phyloP scores from a whole-genome alignment of 1,139 yeast genomes.

The Yamadazyma conglobata region DNA sequence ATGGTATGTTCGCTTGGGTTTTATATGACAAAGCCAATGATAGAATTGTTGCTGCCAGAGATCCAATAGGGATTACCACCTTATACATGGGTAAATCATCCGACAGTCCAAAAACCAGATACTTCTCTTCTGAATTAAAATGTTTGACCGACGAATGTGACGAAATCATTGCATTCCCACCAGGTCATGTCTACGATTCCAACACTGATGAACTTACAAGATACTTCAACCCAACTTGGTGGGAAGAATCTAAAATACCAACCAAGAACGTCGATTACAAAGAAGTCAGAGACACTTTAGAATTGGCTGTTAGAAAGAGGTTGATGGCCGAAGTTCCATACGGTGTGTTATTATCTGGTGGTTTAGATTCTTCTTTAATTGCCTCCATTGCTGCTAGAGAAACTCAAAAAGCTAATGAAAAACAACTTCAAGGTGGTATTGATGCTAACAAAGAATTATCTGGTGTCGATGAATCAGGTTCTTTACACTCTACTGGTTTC shows the following conservation, averaged over 20 bases:
- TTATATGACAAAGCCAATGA: slow-evolving; percentile 80
- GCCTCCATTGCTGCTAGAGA: slow-evolving; percentile 97
- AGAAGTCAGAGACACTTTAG: slow-evolving; percentile 74
- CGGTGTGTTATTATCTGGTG: slow-evolving; percentile 96
- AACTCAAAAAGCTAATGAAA: slow-evolving; percentile 80
- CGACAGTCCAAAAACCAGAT: slow-evolving; percentile 67
- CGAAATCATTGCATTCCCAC: slow-evolving; percentile 89
- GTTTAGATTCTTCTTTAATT: slow-evolving; percentile 92
- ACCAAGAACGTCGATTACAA: slow-evolving; percentile 68
- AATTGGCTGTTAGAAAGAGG: slow-evolving; percentile 96
- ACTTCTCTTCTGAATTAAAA: slow-evolving; percentile 91
- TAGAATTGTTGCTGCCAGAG: slow-evolving; percentile 94
- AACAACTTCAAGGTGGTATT: slow-evolving; percentile 46
- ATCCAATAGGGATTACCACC: slow-evolving; percentile 96
- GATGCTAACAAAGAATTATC: slow-evolving; percentile 66
- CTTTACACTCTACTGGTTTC: slow-evolving; percentile 77
- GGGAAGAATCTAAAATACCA: slow-evolving; percentile 78
- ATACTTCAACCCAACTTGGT: slow-evolving; percentile 91
- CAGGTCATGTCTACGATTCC: slow-evolving; percentile 96
- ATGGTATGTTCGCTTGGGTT: slow-evolving; percentile 98
- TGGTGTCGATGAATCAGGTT: slow-evolving; percentile 88
- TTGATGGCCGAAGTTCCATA: slow-evolving; percentile 99
- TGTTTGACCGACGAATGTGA: slow-evolving; percentile 95
- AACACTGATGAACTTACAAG: slow-evolving; percentile 79
- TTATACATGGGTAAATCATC: slow-evolving; percentile 89